Conservation (phyloP, 1,284 basidiomycete species). For the Sanghuangporus baumii region DNA sequence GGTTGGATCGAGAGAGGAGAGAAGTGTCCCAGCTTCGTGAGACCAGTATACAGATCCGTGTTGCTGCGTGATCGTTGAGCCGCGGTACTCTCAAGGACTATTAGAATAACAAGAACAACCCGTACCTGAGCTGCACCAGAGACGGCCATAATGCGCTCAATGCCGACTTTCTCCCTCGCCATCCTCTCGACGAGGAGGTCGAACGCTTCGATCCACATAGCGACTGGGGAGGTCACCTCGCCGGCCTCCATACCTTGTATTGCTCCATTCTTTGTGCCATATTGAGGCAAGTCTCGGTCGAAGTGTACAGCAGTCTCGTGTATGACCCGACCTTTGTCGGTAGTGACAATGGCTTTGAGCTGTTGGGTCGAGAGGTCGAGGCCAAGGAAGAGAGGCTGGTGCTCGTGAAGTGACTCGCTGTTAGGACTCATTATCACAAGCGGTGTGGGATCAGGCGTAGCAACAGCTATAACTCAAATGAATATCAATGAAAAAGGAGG, state of each 20-base stretch:
- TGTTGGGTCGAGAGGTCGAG: slow-evolving; percentile 88
- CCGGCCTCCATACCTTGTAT: slow-evolving; percentile 59
- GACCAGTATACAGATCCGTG: slow-evolving; percentile 92
- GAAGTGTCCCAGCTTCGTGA: slow-evolving; percentile 42
- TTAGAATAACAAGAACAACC: neutral
- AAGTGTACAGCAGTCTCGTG: slow-evolving; percentile 77
- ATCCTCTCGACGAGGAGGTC: slow-evolving; percentile 74
- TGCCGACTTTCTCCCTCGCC: slow-evolving; percentile 52
- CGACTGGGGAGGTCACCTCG: slow-evolving; percentile 76
- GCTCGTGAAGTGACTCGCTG: neutral
- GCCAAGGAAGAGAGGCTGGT: slow-evolving; percentile 62
- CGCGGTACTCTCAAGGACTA: slow-evolving; percentile 1
- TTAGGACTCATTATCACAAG: neutral
- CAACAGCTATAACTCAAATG: neutral
- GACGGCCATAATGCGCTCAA: slow-evolving; percentile 55
- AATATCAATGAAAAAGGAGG: neutral
- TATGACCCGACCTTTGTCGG: slow-evolving; percentile 53
- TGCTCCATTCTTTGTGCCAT: slow-evolving; percentile 71
- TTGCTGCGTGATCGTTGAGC: slow-evolving; percentile 48
- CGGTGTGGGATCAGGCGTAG: neutral
- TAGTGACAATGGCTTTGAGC: slow-evolving; percentile 71
- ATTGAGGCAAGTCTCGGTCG: slow-evolving; percentile 71
- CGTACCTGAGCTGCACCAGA: slow-evolving; percentile 73
- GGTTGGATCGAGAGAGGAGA: slow-evolving; percentile 50
- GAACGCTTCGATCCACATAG: slow-evolving; percentile 81